Evolutionary conservation across 768 basidiomycete genomes (phyloP), one percentile per base, ranked within the genome.

Genomic region (Hericium coralloides): DNA sequence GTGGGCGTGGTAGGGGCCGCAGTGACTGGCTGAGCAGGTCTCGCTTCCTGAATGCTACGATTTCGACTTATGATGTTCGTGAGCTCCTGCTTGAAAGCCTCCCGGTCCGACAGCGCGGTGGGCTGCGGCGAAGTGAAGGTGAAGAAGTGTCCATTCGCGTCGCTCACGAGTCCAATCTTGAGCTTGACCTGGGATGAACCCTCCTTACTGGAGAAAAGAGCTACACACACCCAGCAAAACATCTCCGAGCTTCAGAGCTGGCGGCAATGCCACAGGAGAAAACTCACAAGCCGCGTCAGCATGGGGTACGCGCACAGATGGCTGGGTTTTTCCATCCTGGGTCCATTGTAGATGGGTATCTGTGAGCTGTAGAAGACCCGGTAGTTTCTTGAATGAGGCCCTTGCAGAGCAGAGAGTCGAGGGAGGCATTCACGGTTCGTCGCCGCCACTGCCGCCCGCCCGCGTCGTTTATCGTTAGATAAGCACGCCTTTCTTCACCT

Each of bases 121-220:
- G 82, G 70, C 57, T 79, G 80, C 2, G 86, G 80, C 1, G 87
- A 80, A 1, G 79, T 83, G 72, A 90, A 92, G 1, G 87, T 87
- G 69, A 94, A 95, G 64, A 84, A 89, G 73, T 90, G 87, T 8
- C 86, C 88, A 12, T 76, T 77, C 56, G 88, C 87, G 67, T 90
- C 83, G 50, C 75, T 77, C 53, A 81, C 69, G 36, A 92, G 74
- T 1, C 80, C 83, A 37, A 95, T 72, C 65, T 92, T 92, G 50
- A 93, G 75, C 50, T 83, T 78, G 63, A 90, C 87, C 67, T 92
- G 88, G 0, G 87, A 72, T 5, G 89, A 84, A 55, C 86, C 87
- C 64, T 87, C 85, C 65, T 93, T 93, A 67, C 89, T 91, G 64
- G 87, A 91, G 66, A 92, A 92, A 38, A 94, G 76, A 17, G 89